phyloP scores from a whole-genome alignment of 805 yeast species.

The Lipomyces yamadae region DNA sequence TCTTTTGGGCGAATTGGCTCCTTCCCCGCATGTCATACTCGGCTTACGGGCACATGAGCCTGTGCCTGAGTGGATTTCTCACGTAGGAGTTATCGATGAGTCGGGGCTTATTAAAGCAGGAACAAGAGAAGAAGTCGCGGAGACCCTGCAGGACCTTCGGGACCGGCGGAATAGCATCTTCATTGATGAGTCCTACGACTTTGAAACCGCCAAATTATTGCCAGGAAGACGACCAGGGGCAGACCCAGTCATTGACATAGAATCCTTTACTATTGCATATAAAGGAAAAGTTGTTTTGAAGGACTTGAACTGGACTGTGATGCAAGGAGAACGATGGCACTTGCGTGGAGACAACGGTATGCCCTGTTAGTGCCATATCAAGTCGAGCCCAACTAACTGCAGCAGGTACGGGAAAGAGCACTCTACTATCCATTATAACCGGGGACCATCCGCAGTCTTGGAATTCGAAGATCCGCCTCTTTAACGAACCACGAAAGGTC shows the following conservation, averaged over 20 bases:
- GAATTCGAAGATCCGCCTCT: conserved; percentile 67
- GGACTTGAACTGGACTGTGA: conserved; percentile 68
- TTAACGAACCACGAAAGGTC: conserved; percentile 70
- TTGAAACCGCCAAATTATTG: conserved; percentile 11
- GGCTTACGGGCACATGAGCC: conserved; percentile 80
- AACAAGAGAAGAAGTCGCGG: conserved; percentile 42
- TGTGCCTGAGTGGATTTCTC: conserved; percentile 79
- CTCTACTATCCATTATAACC: conserved; percentile 78
- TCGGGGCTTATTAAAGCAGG: conserved; percentile 62
- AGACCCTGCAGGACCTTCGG: conserved; percentile 37
- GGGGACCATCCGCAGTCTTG: conserved; percentile 98
- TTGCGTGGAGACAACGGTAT: conserved; percentile 82
- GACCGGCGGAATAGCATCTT: conserved; percentile 22
- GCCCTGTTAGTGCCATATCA: neutral
- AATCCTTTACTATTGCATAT: conserved; percentile 68
- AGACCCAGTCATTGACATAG: conserved; percentile 55
- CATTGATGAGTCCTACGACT: conserved; percentile 23
- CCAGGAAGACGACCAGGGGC: conserved; percentile 11
- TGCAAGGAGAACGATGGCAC: conserved; percentile 83
- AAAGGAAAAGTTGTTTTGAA: conserved; percentile 63
- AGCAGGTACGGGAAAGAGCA: conserved; percentile 75
- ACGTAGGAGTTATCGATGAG: conserved; percentile 65
- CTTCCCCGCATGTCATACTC: conserved; percentile 61
- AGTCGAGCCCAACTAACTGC: neutral
- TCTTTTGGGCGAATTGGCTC: conserved; percentile 53